Evolutionary conservation across 352 stramenopile genomes (phyloP).

Genomic region (Phytopythium boreale): DNA sequence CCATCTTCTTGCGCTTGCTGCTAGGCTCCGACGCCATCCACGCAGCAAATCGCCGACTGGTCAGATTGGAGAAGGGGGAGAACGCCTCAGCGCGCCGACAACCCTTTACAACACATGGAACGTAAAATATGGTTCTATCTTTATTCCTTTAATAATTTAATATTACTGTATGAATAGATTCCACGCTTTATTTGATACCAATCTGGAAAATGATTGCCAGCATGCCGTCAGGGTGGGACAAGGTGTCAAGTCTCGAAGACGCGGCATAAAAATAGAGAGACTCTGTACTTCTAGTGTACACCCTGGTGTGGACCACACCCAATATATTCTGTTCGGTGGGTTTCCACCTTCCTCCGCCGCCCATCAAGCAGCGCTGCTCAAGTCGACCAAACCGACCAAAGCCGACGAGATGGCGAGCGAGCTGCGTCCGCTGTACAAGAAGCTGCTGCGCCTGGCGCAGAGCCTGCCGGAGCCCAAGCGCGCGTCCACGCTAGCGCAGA

Average conservation of each 20-base stretch:
- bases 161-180: too few species aligned
- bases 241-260: not conserved
- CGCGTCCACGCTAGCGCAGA: slow-evolving; percentile 59
- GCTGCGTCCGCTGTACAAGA: slow-evolving; percentile 82
- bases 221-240: too few species aligned
- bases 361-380: too few species aligned
- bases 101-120: not conserved
- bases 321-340: not conserved
- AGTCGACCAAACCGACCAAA: not conserved
- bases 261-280: not conserved
- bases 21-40: not conserved
- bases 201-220: too few species aligned
- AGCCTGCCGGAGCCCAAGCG: slow-evolving; percentile 69
- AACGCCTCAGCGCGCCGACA: too few species aligned
- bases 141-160: too few species aligned
- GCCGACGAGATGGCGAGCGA: slow-evolving; percentile 22
- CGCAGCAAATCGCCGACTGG: slow-evolving; percentile 1
- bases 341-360: not conserved
- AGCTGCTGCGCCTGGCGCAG: slow-evolving; percentile 75
- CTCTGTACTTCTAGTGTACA: too few species aligned
- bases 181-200: too few species aligned
- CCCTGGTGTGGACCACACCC: not conserved
- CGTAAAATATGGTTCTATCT: not conserved
- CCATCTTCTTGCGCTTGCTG: slow-evolving; percentile 36
- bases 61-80: not conserved